Base-by-base conservation (phyloP, 75 land plant genomes). In the Pinus albicaulis region DNA sequence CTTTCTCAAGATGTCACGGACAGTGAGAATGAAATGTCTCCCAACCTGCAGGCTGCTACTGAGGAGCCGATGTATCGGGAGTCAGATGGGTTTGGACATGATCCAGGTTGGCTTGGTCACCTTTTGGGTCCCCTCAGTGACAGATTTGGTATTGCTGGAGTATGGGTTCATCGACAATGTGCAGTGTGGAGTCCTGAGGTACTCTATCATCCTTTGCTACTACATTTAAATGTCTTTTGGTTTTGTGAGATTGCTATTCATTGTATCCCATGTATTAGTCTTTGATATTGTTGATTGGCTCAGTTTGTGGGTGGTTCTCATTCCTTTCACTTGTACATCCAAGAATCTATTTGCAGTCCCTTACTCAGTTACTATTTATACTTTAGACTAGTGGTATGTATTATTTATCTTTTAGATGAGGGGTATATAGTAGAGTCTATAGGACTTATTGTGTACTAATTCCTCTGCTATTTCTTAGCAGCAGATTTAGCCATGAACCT, bases 1-100 rank as follows among this genome's bases (percentile, higher is more conserved):
- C 73, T 85, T 38, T 59, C 79, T 28, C 87, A 79, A 36, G 93
- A 87, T 41, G 56, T 72, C 20, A 76, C 56, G 72, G 86, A 78
- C 8, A 86, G 89, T 86, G 88, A 83, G 69, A 82, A 82, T 82
- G 90, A 91, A 82, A 82, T 79, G 15, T 60, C 53, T 63, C 86
- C 71, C 79, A 83, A 85, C 73, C 78, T 82, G 23, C 81, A 77
- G 26, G 82, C 53, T 48, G 53, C 12, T 48, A 48, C 53, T 69
- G 41, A 78, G 74, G 22, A 60, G 79, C 28, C 75, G 74, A 20
- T 83, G 80, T 22, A n/a, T 75, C 25, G 66, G 66, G 71, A 41
- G 66, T 62, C 68, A 59, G 71, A 41, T 64, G 15, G 68, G 7
- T 26, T 17, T 17, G 23, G 19, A 17, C 71, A 36, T 86, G 80